Evolutionary conservation across 768 basidiomycete genomes (phyloP), one percentile per base, ranked within the genome.

Genomic region (Peribolospora baueri): DNA sequence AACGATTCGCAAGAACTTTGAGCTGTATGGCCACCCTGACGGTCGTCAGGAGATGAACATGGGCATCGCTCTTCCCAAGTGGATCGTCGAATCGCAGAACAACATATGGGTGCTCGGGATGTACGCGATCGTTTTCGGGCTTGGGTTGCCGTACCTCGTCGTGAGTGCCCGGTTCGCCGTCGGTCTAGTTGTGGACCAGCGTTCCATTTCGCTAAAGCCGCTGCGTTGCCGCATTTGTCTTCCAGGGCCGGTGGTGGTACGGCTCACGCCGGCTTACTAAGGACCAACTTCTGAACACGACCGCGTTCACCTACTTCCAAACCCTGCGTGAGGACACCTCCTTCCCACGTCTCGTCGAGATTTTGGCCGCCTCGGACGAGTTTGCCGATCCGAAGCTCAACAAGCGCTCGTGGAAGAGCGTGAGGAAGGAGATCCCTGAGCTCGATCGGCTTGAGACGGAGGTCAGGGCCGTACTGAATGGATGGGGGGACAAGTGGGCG

Each of bases 171-270:
- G 5, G 13, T 41, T 47, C 25, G 2, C 25, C n/a, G 13, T 50
- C 47, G 53, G 59, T 11, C 46, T 57, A 37, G 14, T 5, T 5
- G 7, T 42, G 41, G 10, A 40, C 41, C 2, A 4, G 8, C n/a
- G 48, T 39, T 10, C 8, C 6, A 1, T 25, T 37, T 8, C 1
- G 5, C 48, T 10, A 5, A 55, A 25, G 40, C 45, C 39, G 4
- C n/a, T 39, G 1, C 36, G 39, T 25, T 42, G 25, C 38, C 42
- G 11, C 47, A 46, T 13, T 51, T 39, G 14, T 48, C 10, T 47
- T 52, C 6, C 61, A 81, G 80, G 82, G 86, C 10, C 76, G 79
- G 42, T 97, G 93, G 93, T 98, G 93, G 93, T 98, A 95, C 64
- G 84, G 86, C 4, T 84, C 79, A 61, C 75, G 83, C 55, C 73